These are phyloP conservation scores for Helicostylum pulchrum DNA, from an alignment of 192 early-diverging fungal species.

Conservation along the genomic window DNA sequence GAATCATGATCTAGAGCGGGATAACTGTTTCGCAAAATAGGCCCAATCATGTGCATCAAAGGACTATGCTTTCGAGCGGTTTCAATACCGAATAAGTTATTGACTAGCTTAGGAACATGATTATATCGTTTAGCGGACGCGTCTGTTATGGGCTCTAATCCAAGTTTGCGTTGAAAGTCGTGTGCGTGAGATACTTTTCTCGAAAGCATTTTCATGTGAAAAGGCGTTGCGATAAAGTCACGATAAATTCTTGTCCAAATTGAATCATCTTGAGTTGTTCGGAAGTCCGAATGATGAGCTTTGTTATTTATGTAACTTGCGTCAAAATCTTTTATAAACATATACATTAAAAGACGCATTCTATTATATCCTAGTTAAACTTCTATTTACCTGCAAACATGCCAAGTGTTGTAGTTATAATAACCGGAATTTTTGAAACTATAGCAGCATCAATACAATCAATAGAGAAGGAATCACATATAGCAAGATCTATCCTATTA, in stretches of 20 bases:
- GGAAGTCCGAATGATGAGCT: background rate
- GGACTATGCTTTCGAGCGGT: constrained; percentile 15
- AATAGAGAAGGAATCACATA: constrained; percentile 4
- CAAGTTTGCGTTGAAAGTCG: background rate
- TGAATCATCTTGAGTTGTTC: background rate
- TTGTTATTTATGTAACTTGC: background rate
- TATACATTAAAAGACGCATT: background rate
- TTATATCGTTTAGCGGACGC: constrained; percentile 2
- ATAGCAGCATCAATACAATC: constrained; percentile 3
- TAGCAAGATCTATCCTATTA: background rate
- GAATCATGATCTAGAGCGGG: background rate
- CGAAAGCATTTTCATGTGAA: background rate
- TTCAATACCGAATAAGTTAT: constrained; percentile 26
- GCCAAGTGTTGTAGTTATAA: background rate
- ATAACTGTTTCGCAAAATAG: constrained; percentile 27
- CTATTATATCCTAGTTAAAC: background rate
- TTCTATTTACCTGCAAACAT: constrained; percentile 18
- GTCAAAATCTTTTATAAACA: background rate
- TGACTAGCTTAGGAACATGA: constrained; percentile 14
- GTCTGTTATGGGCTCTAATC: background rate
- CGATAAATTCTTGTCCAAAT: background rate
- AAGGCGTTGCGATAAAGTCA: background rate
- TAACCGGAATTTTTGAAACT: background rate
- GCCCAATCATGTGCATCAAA: constrained; percentile 29
- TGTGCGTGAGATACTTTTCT: no score